phyloP scores from a whole-genome alignment of 352 stramenopile species.

The Nothophytophthora sp. region DNA sequence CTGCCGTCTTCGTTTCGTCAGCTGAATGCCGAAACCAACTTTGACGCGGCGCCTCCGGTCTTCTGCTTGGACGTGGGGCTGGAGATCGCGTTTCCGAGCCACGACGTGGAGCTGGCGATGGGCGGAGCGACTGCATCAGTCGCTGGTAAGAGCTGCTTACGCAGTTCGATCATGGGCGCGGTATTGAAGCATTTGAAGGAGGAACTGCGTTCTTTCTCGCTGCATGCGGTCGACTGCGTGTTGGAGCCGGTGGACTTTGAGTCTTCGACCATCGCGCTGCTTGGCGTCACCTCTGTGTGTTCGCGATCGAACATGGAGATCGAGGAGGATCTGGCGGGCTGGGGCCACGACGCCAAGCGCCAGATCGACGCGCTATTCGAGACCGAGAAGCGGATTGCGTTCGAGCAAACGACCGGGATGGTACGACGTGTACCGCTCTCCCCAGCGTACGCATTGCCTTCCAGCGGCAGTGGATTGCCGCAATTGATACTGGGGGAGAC shows the following conservation, averaged over 20 bases:
- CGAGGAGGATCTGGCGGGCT: conserved; percentile 21
- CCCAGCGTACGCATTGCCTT: conserved; percentile 33
- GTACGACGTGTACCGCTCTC: conserved; percentile 33
- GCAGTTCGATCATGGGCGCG: conserved; percentile 36
- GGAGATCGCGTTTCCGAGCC: conserved; percentile 43
- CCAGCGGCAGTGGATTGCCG: conserved; percentile 41
- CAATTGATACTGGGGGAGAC: conserved; percentile 37
- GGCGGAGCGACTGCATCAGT: conserved; percentile 3
- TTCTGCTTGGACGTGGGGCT: conserved; percentile 49
- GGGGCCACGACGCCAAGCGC: conserved; percentile 24
- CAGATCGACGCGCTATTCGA: conserved; percentile 33
- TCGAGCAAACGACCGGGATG: conserved; percentile 28
- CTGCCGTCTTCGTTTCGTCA: conserved; percentile 5
- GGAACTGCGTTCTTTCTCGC: conserved; percentile 32
- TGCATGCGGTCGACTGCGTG: conserved; percentile 46
- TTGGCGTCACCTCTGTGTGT: conserved; percentile 40
- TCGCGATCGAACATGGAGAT: conserved; percentile 45
- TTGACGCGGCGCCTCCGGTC: conserved; percentile 20
- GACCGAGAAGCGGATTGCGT: conserved; percentile 17
- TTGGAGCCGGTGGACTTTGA: conserved; percentile 31
- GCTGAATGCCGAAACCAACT: background rate
- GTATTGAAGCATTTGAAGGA: conserved; percentile 32
- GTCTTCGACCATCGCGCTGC: conserved; percentile 29
- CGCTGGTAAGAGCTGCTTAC: conserved; percentile 31
- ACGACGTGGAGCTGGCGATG: conserved; percentile 21